Percentiles rank a stretch among this genome's conserved stretches.
phyloP scores from a whole-genome alignment of 2,329 filamentous ascomycete species.

The Venturia oleaginea region DNA sequence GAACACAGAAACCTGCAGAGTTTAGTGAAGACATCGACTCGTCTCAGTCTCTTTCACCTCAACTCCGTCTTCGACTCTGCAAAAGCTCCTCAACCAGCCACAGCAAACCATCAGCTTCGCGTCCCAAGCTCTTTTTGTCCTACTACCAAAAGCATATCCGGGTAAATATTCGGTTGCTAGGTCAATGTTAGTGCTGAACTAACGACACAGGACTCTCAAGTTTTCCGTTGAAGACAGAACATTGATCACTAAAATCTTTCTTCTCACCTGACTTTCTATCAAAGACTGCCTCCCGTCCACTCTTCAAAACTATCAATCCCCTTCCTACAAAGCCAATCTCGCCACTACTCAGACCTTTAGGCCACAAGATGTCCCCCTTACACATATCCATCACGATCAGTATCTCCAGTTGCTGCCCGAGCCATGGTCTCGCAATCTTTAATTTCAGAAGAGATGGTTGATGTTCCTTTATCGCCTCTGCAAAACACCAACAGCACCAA shows the following conservation, averaged over 20 bases:
- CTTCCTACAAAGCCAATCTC: not conserved
- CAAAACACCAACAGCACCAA: not conserved
- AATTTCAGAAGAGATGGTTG: not conserved
- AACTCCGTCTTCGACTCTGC: no score
- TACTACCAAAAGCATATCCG: not conserved
- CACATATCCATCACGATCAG: not conserved
- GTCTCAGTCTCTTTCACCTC: no score
- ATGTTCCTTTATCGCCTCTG: not conserved
- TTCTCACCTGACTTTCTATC: no score
- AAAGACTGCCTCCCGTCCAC: no score
- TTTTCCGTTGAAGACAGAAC: no score
- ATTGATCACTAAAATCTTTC: no score
- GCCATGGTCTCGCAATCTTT: not conserved
- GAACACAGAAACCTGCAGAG: no score
- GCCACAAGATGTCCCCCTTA: not conserved
- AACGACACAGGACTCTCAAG: not conserved
- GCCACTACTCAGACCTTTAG: not conserved
- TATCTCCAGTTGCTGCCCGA: not conserved
- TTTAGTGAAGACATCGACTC: no score
- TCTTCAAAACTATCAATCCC: not conserved
- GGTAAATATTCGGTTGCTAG: not conserved
- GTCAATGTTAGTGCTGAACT: not conserved
- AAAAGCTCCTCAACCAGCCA: no score
- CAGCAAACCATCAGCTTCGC: not conserved
- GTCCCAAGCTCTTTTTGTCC: not conserved